Conservation (phyloP, 2,329 filamentous ascomycete species). For the Podosphaera xanthii region DNA sequence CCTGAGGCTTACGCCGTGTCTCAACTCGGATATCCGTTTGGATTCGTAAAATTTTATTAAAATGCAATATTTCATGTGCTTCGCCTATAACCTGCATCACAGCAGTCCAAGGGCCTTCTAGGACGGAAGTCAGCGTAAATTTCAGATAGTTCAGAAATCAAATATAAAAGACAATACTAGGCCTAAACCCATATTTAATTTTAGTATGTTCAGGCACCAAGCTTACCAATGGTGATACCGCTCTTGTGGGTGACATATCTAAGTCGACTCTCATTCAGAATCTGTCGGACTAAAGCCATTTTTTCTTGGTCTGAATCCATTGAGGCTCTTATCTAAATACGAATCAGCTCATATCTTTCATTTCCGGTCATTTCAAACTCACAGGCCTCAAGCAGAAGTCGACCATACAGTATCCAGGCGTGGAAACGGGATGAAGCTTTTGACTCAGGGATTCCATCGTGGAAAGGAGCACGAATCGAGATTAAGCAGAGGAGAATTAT, state of each 20-base stretch:
- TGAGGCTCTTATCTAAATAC: conserved; percentile 50
- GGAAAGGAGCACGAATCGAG: no score
- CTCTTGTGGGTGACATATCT: conserved; percentile 81
- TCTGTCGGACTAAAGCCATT: conserved; percentile 68
- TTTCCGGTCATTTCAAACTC: conserved; percentile 13
- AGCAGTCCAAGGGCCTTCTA: conserved; percentile 79
- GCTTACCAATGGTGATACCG: conserved; percentile 66
- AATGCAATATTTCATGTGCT: conserved; percentile 56
- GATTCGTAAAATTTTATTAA: conserved; percentile 55
- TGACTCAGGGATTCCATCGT: no score
- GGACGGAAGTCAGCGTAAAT: background rate
- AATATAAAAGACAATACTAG: background rate
- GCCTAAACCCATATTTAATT: no score
- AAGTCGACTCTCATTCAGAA: conserved; percentile 61
- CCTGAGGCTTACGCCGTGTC: conserved; percentile 26
- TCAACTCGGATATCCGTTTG: conserved; percentile 79
- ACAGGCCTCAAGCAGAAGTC: conserved; percentile 85
- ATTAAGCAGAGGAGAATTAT: no score
- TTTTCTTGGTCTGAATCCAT: conserved; percentile 56
- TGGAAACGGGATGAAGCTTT: conserved; percentile 15
- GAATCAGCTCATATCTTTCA: background rate
- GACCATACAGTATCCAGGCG: conserved; percentile 55
- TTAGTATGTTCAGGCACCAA: background rate
- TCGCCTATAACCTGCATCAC: conserved; percentile 74
- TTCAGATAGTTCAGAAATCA: background rate